A percentile compares a stretch with the other conserved stretches of the same genome.
Conservation (phyloP, 345 rosid genomes). For the Melaleuca quinquenervia region DNA sequence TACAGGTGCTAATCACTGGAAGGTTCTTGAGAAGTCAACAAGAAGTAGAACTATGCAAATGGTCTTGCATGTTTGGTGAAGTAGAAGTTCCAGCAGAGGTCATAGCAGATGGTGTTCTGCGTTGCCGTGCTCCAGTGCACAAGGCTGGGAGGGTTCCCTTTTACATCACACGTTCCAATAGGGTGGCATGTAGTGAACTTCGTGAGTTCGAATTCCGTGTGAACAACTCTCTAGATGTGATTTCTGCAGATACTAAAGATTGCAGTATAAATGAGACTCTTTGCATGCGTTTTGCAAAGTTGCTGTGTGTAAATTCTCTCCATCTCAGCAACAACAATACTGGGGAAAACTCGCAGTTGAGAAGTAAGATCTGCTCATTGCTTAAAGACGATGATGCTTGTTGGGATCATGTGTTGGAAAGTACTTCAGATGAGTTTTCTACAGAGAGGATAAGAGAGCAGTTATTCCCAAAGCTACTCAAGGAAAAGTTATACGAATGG, state of each 20-base stretch:
- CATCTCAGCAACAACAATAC: conserved; percentile 3
- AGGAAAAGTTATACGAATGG: conserved; percentile 74
- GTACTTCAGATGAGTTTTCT: conserved; percentile 24
- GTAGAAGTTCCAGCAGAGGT: conserved; percentile 89
- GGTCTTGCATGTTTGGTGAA: conserved; percentile 99
- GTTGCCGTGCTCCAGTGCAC: conserved; percentile 55
- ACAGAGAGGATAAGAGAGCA: conserved; percentile 35
- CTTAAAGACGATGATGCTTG: conserved; percentile 48
- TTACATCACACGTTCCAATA: conserved; percentile 83
- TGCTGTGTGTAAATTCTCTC: conserved; percentile 37
- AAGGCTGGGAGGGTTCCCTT: conserved; percentile 81
- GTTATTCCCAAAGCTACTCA: conserved; percentile 54
- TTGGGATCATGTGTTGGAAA: conserved; percentile 45
- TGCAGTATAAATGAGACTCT: conserved; percentile 27
- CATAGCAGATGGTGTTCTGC: conserved; percentile 69
- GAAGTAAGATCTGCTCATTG: conserved; percentile 45
- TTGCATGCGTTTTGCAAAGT: conserved; percentile 43
- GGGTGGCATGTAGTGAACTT: conserved; percentile 92
- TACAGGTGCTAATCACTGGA: conserved; percentile 67
- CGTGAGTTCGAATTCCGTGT: conserved; percentile 78
- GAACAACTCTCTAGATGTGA: conserved; percentile 16
- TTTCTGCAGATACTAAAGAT: conserved; percentile 9
- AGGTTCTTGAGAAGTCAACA: conserved; percentile 52
- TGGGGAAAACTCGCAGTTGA: conserved; percentile 35
- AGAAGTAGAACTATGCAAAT: conserved; percentile 38